Conservation (phyloP, 2,329 filamentous ascomycete species). For the Sphaerostilbella broomeana region DNA sequence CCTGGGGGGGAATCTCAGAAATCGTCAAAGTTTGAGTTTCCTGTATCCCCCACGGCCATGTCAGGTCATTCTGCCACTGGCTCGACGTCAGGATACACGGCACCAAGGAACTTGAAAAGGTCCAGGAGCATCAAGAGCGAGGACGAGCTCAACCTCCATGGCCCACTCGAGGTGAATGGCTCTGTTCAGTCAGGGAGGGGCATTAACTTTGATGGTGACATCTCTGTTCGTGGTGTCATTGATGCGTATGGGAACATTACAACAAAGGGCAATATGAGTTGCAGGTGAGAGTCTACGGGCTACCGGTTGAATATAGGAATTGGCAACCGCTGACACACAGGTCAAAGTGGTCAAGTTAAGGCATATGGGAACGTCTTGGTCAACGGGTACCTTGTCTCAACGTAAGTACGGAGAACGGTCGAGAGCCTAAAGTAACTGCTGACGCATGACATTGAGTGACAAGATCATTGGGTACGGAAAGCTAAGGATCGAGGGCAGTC, state of each 20-base stretch:
- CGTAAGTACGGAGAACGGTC: conserved; percentile 23
- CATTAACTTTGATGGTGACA: conserved; percentile 38
- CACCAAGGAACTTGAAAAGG: conserved; percentile 22
- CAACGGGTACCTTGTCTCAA: conserved; percentile 32
- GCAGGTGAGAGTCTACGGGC: too few species aligned
- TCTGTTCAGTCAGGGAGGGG: conserved; percentile 41
- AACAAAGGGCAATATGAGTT: conserved; percentile 36
- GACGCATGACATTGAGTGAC: conserved; percentile 24
- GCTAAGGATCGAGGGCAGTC: conserved; percentile 36
- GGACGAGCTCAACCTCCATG: conserved; percentile 32
- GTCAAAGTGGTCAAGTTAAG: conserved; percentile 36
- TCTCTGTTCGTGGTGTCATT: conserved; percentile 37
- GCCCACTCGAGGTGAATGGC: conserved; percentile 41
- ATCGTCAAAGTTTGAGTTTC: background rate
- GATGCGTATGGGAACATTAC: conserved; percentile 41
- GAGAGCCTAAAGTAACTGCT: conserved; percentile 1
- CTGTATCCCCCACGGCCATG: conserved; percentile 15
- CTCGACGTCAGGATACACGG: conserved; percentile 19
- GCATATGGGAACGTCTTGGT: conserved; percentile 41
- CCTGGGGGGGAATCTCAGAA: background rate
- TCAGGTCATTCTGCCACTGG: conserved; percentile 22
- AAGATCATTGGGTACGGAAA: conserved; percentile 43
- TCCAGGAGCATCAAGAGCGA: conserved; percentile 38
- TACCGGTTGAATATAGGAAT: too few species aligned
- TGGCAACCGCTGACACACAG: conserved; percentile 1